phyloP scores from a whole-genome alignment of 2,329 filamentous ascomycete genomes.

The Plectosphaerella cucumerina region DNA sequence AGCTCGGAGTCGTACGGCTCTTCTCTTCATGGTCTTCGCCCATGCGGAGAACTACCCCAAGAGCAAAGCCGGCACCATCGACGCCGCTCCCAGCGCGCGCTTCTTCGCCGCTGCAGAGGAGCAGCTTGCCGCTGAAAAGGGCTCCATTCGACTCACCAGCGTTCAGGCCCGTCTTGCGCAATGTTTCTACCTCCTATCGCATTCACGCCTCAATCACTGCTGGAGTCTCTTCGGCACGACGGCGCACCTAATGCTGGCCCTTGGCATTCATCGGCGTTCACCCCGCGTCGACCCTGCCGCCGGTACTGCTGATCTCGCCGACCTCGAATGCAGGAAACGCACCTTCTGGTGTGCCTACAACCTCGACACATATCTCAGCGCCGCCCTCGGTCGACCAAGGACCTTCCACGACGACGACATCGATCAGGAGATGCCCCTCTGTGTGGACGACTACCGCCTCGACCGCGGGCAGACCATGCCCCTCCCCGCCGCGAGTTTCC shows the following conservation, averaged over 20 bases:
- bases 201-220: conserved; percentile 40
- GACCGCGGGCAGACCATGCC: conserved; percentile 20
- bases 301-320: conserved; percentile 18
- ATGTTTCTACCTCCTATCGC: conserved; percentile 37
- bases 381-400: conserved; percentile 55
- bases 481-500: neutral
- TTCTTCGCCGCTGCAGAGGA: conserved; percentile 29
- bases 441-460: conserved; percentile 43
- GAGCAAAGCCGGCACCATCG: conserved; percentile 11
- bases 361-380: conserved; percentile 60
- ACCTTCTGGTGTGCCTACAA: conserved; percentile 63
- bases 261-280: conserved; percentile 15
- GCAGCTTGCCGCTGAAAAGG: conserved; percentile 31
- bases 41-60: conserved; percentile 39
- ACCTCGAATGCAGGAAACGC: conserved; percentile 31
- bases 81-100: conserved; percentile 17
- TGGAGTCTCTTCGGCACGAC: conserved; percentile 41
- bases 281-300: neutral
- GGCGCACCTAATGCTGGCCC: conserved; percentile 29
- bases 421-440: conserved; percentile 53
- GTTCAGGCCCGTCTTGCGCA: conserved; percentile 36
- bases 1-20: conserved; percentile 28
- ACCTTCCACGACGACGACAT: conserved; percentile 63
- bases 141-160: conserved; percentile 29
- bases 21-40: conserved; percentile 48